Percentiles rank a stretch among this genome's conserved stretches.
phyloP scores from a whole-genome alignment of 192 early-diverging fungal species.

The Rhizophagus clarus region DNA sequence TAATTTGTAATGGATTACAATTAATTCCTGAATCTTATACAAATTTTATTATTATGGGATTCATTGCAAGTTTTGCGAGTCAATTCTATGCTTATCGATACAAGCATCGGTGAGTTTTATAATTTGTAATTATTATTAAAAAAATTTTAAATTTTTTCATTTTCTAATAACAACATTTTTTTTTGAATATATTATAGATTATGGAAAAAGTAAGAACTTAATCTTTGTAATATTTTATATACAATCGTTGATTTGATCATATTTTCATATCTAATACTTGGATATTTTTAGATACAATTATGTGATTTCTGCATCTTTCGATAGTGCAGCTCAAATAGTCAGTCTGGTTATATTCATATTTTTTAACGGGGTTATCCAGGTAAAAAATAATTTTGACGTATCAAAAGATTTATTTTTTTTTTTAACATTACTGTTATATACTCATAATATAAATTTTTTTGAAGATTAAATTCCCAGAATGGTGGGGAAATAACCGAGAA shows the following conservation, averaged over 20 bases:
- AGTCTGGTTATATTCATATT: slow-evolving; percentile 50
- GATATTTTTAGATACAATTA: slow-evolving; percentile 59
- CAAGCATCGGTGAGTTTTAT: not conserved
- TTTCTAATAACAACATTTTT: not conserved
- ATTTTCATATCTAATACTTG: not conserved
- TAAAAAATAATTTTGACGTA: not conserved
- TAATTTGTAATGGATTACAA: slow-evolving; percentile 10
- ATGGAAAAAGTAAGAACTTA: not conserved
- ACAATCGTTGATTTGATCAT: not conserved
- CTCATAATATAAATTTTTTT: not conserved
- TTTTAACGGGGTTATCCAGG: slow-evolving; percentile 50
- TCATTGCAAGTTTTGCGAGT: not conserved
- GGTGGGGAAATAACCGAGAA: slow-evolving; percentile 12
- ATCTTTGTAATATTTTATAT: not conserved
- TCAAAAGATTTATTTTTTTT: not conserved
- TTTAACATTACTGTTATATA: not conserved
- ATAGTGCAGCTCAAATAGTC: slow-evolving; percentile 54
- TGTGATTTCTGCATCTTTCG: slow-evolving; percentile 64
- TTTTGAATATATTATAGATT: not conserved
- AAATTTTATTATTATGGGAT: slow-evolving; percentile 15
- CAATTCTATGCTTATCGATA: slow-evolving; percentile 21
- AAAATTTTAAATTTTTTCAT: not conserved
- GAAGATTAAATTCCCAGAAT: not conserved
- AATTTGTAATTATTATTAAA: not conserved
- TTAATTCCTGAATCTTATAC: not conserved